These are phyloP conservation scores for Amborella trichopoda DNA, from an alignment of 164 flowering plant genomes.

Conservation along the genomic window DNA sequence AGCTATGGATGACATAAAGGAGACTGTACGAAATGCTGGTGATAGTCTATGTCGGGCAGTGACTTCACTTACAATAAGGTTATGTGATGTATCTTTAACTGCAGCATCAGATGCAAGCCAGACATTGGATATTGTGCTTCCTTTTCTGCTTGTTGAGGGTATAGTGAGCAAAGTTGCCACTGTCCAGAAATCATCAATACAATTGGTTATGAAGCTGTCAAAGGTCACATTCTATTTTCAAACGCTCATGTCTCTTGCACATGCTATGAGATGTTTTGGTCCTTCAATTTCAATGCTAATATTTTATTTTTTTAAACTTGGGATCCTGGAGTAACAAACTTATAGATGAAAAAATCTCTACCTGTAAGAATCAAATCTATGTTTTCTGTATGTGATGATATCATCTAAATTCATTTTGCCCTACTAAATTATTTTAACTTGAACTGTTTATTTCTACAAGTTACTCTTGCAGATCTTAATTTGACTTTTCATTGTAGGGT, in stretches of 20 bases:
- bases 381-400: too few species aligned
- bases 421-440: too few species aligned
- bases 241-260: too few species aligned
- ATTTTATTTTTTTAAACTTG: too few species aligned
- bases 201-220: slow-evolving; percentile 85
- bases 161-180: slow-evolving; percentile 84
- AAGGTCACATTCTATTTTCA: slow-evolving; percentile 47
- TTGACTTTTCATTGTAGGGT: slow-evolving; percentile 57
- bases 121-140: slow-evolving; percentile 78
- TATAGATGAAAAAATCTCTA: too few species aligned
- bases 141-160: slow-evolving; percentile 76
- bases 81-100: slow-evolving; percentile 85
- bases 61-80: slow-evolving; percentile 63
- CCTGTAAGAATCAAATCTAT: too few species aligned
- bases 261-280: too few species aligned
- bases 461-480: too few species aligned
- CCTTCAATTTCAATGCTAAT: too few species aligned
- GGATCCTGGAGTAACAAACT: too few species aligned
- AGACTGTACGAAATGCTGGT: slow-evolving; percentile 88
- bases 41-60: slow-evolving; percentile 83
- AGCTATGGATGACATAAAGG: slow-evolving; percentile 99
- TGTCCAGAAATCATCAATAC: slow-evolving; percentile 81
- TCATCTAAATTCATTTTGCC: too few species aligned
- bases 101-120: slow-evolving; percentile 49
- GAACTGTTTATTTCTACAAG: too few species aligned